Evolutionary conservation across 1,139 yeast species (phyloP).

Genomic region (Scheffersomyces parashehatae): DNA sequence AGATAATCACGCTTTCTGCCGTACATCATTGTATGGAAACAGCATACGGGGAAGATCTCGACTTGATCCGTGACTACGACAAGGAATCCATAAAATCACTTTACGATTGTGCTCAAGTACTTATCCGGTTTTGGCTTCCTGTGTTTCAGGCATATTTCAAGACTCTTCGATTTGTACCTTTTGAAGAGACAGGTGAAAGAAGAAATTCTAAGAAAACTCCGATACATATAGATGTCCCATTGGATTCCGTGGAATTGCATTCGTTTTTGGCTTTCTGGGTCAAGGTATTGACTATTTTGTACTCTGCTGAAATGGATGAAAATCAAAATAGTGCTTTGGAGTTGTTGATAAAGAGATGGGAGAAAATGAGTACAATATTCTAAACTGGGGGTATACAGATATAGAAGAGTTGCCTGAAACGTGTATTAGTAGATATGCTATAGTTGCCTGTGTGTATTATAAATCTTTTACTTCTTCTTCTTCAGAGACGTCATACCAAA

Average conservation of each 20-base stretch:
- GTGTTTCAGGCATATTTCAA: slow-evolving; percentile 55
- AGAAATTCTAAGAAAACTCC: slow-evolving; percentile 22
- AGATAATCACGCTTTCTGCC: slow-evolving; percentile 42
- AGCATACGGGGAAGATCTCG: slow-evolving; percentile 61
- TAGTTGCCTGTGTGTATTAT: background rate
- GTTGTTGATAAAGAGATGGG: slow-evolving; percentile 44
- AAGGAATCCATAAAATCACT: slow-evolving; percentile 33
- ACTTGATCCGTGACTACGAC: slow-evolving; percentile 48
- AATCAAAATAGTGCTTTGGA: slow-evolving; percentile 40
- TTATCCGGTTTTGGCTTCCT: slow-evolving; percentile 56
- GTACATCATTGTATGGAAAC: slow-evolving; percentile 54
- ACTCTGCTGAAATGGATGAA: slow-evolving; percentile 36
- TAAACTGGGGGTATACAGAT: background rate
- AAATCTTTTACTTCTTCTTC: background rate
- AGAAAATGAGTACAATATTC: slow-evolving; percentile 11
- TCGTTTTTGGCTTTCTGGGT: slow-evolving; percentile 57
- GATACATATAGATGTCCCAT: slow-evolving; percentile 29
- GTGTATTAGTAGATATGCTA: background rate
- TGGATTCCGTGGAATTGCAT: slow-evolving; percentile 22
- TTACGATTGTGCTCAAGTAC: slow-evolving; percentile 39
- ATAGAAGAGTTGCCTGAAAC: background rate
- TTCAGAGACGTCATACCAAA: background rate
- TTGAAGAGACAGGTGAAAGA: slow-evolving; percentile 21
- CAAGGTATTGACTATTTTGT: slow-evolving; percentile 40
- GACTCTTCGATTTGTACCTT: slow-evolving; percentile 23